These are phyloP conservation scores for Picochlorum sp. DNA, from an alignment of 139 green algal species.

Conservation along the genomic window DNA sequence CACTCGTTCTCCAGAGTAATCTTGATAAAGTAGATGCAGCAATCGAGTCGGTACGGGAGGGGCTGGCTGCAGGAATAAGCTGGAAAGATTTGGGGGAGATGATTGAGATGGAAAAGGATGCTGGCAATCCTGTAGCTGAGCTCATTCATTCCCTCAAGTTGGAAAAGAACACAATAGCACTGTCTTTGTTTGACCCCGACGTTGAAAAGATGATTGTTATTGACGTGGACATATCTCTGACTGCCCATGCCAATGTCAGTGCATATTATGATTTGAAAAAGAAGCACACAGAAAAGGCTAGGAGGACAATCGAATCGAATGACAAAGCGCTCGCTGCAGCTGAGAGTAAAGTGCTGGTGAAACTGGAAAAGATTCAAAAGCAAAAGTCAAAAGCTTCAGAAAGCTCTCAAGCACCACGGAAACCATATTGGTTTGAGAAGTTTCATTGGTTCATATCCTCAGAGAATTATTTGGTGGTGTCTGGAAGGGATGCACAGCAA, in stretches of 20 bases:
- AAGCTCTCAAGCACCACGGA: conserved; percentile 45
- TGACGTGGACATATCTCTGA: conserved; percentile 71
- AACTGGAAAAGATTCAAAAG: conserved; percentile 50
- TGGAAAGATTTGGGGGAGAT: conserved; percentile 75
- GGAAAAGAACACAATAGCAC: conserved; percentile 62
- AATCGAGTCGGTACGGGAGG: conserved; percentile 71
- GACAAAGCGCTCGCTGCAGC: conserved; percentile 70
- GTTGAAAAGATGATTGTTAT: conserved; percentile 26
- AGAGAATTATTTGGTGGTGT: conserved; percentile 91
- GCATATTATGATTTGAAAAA: conserved; percentile 62
- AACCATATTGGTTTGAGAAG: conserved; percentile 93
- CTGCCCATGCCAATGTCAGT: conserved; percentile 74
- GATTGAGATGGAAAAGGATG: conserved; percentile 57
- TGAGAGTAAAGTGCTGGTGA: conserved; percentile 71
- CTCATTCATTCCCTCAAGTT: conserved; percentile 72
- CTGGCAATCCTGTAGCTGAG: conserved; percentile 84
- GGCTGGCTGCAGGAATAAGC: conserved; percentile 76
- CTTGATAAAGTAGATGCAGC: conserved; percentile 74
- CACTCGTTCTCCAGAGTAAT: conserved; percentile 79
- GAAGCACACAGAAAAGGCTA: conserved; percentile 64
- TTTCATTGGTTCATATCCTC: conserved; percentile 94
- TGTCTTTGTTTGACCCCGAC: conserved; percentile 64
- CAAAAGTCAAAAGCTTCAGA: conserved; percentile 16
- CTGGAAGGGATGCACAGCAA: conserved; percentile 85
- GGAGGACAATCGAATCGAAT: conserved; percentile 72